Base-by-base conservation (phyloP, 768 basidiomycete species). In the Mycena metata region DNA sequence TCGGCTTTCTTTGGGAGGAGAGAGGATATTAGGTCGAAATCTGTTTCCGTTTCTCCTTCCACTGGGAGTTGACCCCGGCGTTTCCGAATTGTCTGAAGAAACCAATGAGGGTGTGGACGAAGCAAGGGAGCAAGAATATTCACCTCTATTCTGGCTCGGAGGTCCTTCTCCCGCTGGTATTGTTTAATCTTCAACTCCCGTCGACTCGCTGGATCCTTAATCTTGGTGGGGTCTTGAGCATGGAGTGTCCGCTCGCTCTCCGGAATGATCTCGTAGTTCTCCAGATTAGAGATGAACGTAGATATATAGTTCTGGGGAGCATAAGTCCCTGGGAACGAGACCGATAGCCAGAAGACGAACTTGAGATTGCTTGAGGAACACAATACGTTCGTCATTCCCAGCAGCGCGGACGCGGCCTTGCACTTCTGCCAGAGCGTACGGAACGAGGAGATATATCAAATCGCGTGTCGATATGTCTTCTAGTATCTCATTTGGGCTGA, bases 141-240 rank as follows among this genome's bases (percentile, higher is more conserved):
- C 60, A 93, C 95, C 80, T 95, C 87, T 30, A 98, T 88, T 64
- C 86, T 86, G 21, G 80, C 79, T 60, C 89, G 87, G 33, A 98
- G 79, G 41, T 93, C 91, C 78, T 94, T 96, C 79, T 97, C 96
- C 64, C 88, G 87, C 78, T 91, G 90, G 78, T 89, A 98, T 76
- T 96, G 96, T 68, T 88, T 90, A 70, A 99, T 98, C 83, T 98
- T 99, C 39, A 91, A 78, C 71, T 97, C 96, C 72, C 98, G 82
- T 63, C 92, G 85, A 75, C 86, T 88, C 1, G 88, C 86, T 21
- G 91, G 86, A 77, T 98, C 92, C 12, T 74, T 78, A 55, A 90
- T 78, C n/a, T 81, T 73, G 11, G 83, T 82, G 12, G 85, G 70
- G 59, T 83, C 84, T 52, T 83, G 84, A 49, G 79, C 81, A 71